phyloP scores from a whole-genome alignment of 345 rosid genomes.

The Geranium brycei region DNA sequence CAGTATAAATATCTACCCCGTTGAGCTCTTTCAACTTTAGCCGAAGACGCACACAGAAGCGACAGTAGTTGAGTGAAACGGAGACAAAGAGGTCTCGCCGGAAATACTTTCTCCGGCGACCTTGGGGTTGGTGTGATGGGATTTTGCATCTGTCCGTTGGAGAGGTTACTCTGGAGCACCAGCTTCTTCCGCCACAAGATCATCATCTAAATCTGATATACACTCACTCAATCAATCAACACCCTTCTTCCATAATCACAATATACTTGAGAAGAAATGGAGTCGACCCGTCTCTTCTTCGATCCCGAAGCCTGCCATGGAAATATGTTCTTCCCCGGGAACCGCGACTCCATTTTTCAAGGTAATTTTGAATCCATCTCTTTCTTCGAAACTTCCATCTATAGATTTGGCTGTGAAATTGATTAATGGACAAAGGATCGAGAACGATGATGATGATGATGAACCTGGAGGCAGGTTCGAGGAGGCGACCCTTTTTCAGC shows the following conservation, averaged over 20 bases:
- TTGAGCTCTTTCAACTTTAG: too few relatives aligned
- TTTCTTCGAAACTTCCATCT: too few relatives aligned
- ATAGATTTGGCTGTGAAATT: background rate
- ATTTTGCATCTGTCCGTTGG: conserved; percentile 66
- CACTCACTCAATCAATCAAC: background rate
- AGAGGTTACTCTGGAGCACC: conserved; percentile 82
- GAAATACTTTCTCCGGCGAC: background rate
- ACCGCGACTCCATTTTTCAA: conserved; percentile 34
- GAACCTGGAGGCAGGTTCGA: conserved; percentile 50
- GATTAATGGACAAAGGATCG: conserved; percentile 22
- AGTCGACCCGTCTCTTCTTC: conserved; percentile 54
- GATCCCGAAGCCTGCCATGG: conserved; percentile 40
- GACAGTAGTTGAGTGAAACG: too few relatives aligned
- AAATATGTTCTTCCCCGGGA: conserved; percentile 60
- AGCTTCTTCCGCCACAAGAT: conserved; percentile 99
- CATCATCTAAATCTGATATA: conserved; percentile 49
- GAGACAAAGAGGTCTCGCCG: too few relatives aligned
- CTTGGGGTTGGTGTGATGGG: conserved; percentile 53
- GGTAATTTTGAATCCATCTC: conserved; percentile 19
- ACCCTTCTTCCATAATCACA: background rate
- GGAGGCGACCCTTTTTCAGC: conserved; percentile 58
- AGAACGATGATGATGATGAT: conserved; percentile 29
- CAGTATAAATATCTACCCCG: too few relatives aligned
- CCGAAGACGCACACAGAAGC: too few relatives aligned
- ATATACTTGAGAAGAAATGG: conserved; percentile 22